A percentile compares a stretch with the other conserved stretches of the same genome.
Conservation (phyloP, 441 rosid species). For the Viola pubescens region DNA sequence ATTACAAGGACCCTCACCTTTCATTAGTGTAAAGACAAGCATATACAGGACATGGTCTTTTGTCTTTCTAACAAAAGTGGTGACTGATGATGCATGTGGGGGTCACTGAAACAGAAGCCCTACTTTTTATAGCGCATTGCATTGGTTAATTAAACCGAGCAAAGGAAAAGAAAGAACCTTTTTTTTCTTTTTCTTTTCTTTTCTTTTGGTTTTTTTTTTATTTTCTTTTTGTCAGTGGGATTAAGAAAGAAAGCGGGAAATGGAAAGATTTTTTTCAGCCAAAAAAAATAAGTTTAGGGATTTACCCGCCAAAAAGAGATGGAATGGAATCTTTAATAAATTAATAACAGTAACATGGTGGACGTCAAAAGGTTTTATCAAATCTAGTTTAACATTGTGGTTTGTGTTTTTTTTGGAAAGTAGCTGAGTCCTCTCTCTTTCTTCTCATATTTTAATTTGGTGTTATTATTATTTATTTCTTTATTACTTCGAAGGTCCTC, state of each 20-base stretch:
- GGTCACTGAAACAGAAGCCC: slow-evolving; percentile 18
- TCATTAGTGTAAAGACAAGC: slow-evolving; percentile 12
- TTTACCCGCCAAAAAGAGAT: slow-evolving; percentile 50
- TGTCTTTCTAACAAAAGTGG: slow-evolving; percentile 7
- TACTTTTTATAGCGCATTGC: slow-evolving; percentile 4
- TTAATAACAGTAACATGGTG: slow-evolving; percentile 23
- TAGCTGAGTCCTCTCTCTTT: neutral
- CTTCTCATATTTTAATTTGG: no score
- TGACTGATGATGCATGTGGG: neutral
- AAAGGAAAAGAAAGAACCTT: no score
- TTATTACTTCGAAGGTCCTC: no score
- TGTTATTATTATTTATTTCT: neutral
- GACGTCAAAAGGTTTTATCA: slow-evolving; percentile 50
- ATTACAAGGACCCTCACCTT: slow-evolving; percentile 18
- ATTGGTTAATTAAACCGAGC: slow-evolving; percentile 3
- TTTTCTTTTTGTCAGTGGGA: slow-evolving; percentile 14
- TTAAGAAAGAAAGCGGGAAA: slow-evolving; percentile 34
- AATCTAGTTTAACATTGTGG: slow-evolving; percentile 31
- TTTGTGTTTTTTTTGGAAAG: neutral
- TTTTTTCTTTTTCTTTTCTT: neutral
- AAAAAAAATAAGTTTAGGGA: slow-evolving; percentile 19
- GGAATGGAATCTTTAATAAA: neutral
- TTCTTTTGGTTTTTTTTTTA: slow-evolving; percentile 25
- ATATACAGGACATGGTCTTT: slow-evolving; percentile 10
- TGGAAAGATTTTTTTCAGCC: slow-evolving; percentile 4